Evolutionary conservation across 768 basidiomycete genomes (phyloP).

Genomic region (Kwoniella mangroviensis): DNA sequence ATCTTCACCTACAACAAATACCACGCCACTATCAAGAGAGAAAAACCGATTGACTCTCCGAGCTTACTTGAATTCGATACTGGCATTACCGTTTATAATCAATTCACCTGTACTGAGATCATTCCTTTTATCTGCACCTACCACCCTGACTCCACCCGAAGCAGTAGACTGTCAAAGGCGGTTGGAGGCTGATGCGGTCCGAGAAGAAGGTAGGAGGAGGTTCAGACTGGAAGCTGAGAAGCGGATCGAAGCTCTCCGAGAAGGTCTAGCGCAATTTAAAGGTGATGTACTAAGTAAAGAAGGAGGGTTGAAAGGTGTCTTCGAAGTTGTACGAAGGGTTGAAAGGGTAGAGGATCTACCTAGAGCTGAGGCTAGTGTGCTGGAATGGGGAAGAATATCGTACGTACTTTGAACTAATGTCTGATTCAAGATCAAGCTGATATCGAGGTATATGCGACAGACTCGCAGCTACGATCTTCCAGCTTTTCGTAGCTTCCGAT

Average conservation of each 20-base stretch:
- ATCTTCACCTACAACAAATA: conserved; percentile 13
- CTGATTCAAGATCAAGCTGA: background rate
- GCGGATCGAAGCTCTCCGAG: conserved; percentile 82
- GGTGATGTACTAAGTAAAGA: conserved; percentile 78
- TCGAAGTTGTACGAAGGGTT: conserved; percentile 81
- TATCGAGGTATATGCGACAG: conserved; percentile 59
- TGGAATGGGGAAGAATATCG: conserved; percentile 98
- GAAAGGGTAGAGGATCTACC: conserved; percentile 78
- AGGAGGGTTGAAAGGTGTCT: conserved; percentile 79
- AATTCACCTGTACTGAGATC: conserved; percentile 83
- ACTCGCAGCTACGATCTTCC: conserved; percentile 93
- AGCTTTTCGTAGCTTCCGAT: conserved; percentile 90
- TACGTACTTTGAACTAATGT: conserved; percentile 60
- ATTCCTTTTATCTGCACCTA: conserved; percentile 80
- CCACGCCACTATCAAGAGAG: conserved; percentile 73
- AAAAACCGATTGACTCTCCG: conserved; percentile 94
- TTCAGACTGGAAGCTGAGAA: conserved; percentile 86
- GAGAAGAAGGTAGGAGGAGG: conserved; percentile 82
- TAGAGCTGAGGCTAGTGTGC: conserved; percentile 78
- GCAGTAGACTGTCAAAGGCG: conserved; percentile 74
- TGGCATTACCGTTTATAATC: conserved; percentile 73
- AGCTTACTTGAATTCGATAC: conserved; percentile 82
- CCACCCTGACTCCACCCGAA: conserved; percentile 71
- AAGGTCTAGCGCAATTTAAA: conserved; percentile 82
- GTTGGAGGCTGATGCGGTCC: conserved; percentile 83